A percentile compares a stretch with the other conserved stretches of the same genome.
Conservation (phyloP, 331 rosid genomes). For the Cydonia oblonga region DNA sequence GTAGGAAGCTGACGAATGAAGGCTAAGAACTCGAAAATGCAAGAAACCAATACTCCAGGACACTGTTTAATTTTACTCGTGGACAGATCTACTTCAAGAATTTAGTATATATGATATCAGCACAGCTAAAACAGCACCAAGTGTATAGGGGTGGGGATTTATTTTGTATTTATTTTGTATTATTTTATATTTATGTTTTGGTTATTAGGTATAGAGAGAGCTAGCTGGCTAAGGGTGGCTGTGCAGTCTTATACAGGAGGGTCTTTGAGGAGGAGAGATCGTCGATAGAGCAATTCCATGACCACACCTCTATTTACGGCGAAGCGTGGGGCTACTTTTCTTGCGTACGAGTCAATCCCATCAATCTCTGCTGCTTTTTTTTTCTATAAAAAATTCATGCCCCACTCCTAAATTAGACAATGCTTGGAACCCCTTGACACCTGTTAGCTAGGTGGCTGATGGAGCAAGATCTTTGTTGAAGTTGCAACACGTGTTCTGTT, state of each 20-base stretch:
- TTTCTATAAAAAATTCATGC: background rate
- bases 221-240: background rate
- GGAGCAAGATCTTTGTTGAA: background rate
- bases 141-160: background rate
- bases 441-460: conserved; percentile 35
- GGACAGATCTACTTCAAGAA: background rate
- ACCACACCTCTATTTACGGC: background rate
- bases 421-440: conserved; percentile 26
- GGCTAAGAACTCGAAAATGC: background rate
- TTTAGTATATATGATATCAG: background rate
- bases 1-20: background rate
- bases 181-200: background rate
- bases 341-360: background rate
- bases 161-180: too few relatives aligned
- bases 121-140: background rate
- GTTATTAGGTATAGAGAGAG: background rate
- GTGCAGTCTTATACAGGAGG: background rate
- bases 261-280: background rate
- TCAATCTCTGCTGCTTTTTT: background rate
- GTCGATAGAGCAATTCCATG: background rate
- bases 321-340: conserved; percentile 15
- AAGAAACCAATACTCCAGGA: background rate
- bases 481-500: conserved; percentile 26
- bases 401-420: background rate
- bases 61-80: background rate